Base-by-base conservation (phyloP, 2,329 filamentous ascomycete genomes). In the Knoxdaviesia proteae region DNA sequence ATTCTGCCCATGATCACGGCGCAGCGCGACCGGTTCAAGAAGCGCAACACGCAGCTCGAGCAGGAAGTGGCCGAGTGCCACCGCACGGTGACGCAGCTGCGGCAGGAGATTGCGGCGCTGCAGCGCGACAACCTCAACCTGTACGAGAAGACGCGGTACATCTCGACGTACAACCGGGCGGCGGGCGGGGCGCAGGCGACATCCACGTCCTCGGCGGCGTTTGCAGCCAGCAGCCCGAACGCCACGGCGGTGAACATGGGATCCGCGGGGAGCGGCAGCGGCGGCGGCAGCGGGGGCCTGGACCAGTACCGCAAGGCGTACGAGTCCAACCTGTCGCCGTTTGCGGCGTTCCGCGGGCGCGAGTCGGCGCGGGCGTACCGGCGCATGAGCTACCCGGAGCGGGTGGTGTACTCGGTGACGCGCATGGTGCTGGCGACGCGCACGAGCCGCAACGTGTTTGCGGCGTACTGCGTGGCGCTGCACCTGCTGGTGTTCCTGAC, bases 1-100 rank as follows among this genome's bases (percentile, higher is more conserved):
- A 94, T 98, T 49, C 65, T 98, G 30, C 92, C 90, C 34, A 98
- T 98, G 92, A 82, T 98, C 42, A 94, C 90, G 34, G 90, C 92
- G 2, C 92, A 98, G 61, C 80, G 90, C 47, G 90, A 98, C 61
- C 84, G 90, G 42, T 98, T 96, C 72, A 96, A 94, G 68, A 84
- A 93, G 65, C 84, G 87, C 54, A 96, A 94, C 49, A 65, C 76
- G 0, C 82, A 98, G 56, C 73, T 98, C 29, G 90, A 96, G 61
- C 74, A 81, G 46, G 88, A 96, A 54, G 67, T 96, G 7, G 84
- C 86, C 5, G 86, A 92, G 49, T 73, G 74, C 34, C 84, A 96
- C 58, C 71, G 75, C 39, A 81, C 74, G 0, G 77, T 94, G 29
- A 88, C 86, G 20, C 80, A 87, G 34, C 67, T 98, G 39, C 77